These are phyloP conservation scores for Boletus rex-veris DNA, from an alignment of 768 basidiomycete species.

Conservation along the genomic window DNA sequence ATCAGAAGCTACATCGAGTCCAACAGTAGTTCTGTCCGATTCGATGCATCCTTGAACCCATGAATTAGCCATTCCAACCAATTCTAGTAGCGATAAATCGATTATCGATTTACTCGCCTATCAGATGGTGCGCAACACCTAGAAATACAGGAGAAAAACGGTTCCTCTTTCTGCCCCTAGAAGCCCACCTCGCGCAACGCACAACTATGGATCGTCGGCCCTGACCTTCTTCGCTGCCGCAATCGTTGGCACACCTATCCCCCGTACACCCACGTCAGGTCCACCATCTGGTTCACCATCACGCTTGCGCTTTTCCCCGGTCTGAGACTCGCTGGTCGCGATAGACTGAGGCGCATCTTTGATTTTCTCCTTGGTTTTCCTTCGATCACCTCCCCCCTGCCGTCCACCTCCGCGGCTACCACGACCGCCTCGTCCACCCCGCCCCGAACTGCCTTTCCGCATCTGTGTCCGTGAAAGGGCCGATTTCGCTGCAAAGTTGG, in stretches of 20 bases:
- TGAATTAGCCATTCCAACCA: too few relatives aligned
- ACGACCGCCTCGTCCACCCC: slow-evolving; percentile 47
- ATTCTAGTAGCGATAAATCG: too few relatives aligned
- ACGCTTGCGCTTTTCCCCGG: slow-evolving; percentile 75
- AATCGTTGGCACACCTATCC: slow-evolving; percentile 52
- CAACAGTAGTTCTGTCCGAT: too few relatives aligned
- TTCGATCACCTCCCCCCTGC: slow-evolving; percentile 25
- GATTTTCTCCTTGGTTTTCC: slow-evolving; percentile 12
- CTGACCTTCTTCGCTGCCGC: slow-evolving; percentile 40
- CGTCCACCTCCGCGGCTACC: slow-evolving; percentile 35
- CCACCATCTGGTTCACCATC: slow-evolving; percentile 78
- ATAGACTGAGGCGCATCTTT: slow-evolving; percentile 19
- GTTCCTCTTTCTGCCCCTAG: too few relatives aligned
- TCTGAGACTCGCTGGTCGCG: slow-evolving; percentile 39
- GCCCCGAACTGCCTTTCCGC: slow-evolving; percentile 34
- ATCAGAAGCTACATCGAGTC: too few relatives aligned
- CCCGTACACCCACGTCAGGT: slow-evolving; percentile 62
- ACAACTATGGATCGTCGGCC: slow-evolving; percentile 32
- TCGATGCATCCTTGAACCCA: too few relatives aligned
- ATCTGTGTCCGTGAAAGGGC: slow-evolving; percentile 39
- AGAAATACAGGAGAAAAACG: slow-evolving; percentile 12
- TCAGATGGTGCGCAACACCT: background rate
- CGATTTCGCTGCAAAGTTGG: slow-evolving; percentile 60
- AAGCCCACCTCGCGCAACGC: too few relatives aligned
- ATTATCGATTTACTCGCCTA: background rate